Conservation (phyloP, 192 early-diverging fungal genomes). For the Backusella parvicylindrica region DNA sequence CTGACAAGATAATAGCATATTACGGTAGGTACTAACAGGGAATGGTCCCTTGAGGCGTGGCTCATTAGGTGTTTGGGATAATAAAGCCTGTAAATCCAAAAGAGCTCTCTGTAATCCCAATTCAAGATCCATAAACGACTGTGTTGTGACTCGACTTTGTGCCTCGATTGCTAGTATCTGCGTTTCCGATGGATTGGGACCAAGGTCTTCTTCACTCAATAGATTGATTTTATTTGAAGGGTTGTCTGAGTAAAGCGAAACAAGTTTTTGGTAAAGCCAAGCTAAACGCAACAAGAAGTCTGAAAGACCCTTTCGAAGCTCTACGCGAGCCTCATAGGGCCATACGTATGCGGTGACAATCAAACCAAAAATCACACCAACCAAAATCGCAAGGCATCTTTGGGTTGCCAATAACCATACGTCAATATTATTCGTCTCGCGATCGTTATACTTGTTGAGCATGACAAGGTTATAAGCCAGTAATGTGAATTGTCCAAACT, state of each 20-base stretch:
- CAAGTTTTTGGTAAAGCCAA: slow-evolving; percentile 69
- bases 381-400: slow-evolving; percentile 62
- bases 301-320: slow-evolving; percentile 72
- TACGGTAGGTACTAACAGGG: slow-evolving; percentile 59
- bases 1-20: slow-evolving; percentile 69
- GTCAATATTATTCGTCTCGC: slow-evolving; percentile 52
- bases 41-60: slow-evolving; percentile 81
- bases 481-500: slow-evolving; percentile 75
- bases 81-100: slow-evolving; percentile 56
- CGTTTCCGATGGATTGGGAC: slow-evolving; percentile 15
- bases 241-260: slow-evolving; percentile 47
- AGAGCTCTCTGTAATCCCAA: slow-evolving; percentile 63
- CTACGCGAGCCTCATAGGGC: slow-evolving; percentile 84
- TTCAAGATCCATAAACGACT: slow-evolving; percentile 71
- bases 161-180: slow-evolving; percentile 15
- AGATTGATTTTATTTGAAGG: slow-evolving; percentile 8
- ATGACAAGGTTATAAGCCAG: slow-evolving; percentile 78
- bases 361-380: slow-evolving; percentile 71
- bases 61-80: slow-evolving; percentile 74
- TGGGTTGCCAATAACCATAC: slow-evolving; percentile 55
- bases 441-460: slow-evolving; percentile 70
- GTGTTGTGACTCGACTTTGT: slow-evolving; percentile 31
- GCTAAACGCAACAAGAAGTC: slow-evolving; percentile 68
- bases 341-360: slow-evolving; percentile 70
- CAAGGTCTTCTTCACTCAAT: neutral